phyloP scores from a whole-genome alignment of 805 yeast species.

The Diddensiella caesifluorescens region DNA sequence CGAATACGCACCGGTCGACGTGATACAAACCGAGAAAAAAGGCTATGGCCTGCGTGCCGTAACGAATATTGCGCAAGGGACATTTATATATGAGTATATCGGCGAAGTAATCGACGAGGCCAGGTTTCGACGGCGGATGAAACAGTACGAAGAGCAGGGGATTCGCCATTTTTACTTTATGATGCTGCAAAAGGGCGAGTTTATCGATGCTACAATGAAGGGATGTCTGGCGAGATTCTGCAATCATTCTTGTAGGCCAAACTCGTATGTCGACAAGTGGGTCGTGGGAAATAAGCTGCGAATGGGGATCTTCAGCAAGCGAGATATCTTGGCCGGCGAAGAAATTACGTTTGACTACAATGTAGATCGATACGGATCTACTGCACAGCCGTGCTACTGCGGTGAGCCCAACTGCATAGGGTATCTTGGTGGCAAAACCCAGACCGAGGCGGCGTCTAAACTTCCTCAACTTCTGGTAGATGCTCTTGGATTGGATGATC shows the following conservation, averaged over 20 bases:
- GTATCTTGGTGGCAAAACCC: conserved; percentile 93
- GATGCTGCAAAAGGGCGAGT: conserved; percentile 91
- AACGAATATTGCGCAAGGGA: conserved; percentile 47
- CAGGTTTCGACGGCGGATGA: conserved; percentile 68
- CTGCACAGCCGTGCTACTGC: conserved; percentile 90
- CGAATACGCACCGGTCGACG: conserved; percentile 69
- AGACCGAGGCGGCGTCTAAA: conserved; percentile 81
- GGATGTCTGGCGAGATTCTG: conserved; percentile 90
- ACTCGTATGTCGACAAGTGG: conserved; percentile 95
- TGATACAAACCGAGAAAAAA: conserved; percentile 76
- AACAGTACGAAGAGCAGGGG: conserved; percentile 61
- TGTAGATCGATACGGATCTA: conserved; percentile 94
- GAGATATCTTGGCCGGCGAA: conserved; percentile 68
- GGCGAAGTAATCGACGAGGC: conserved; percentile 89
- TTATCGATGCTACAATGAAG: conserved; percentile 87
- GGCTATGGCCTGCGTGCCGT: conserved; percentile 88
- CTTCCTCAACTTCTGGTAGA: conserved; percentile 80
- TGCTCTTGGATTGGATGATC: conserved; percentile 67
- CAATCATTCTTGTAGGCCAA: conserved; percentile 93
- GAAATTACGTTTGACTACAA: conserved; percentile 91
- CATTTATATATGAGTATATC: conserved; percentile 85
- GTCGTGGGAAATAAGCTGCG: conserved; percentile 82
- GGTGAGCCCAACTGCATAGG: conserved; percentile 91
- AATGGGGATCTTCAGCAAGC: conserved; percentile 92
- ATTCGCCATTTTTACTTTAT: conserved; percentile 85